Conservation (phyloP, 805 yeast species). For the Debaryomyces prosopidis region DNA sequence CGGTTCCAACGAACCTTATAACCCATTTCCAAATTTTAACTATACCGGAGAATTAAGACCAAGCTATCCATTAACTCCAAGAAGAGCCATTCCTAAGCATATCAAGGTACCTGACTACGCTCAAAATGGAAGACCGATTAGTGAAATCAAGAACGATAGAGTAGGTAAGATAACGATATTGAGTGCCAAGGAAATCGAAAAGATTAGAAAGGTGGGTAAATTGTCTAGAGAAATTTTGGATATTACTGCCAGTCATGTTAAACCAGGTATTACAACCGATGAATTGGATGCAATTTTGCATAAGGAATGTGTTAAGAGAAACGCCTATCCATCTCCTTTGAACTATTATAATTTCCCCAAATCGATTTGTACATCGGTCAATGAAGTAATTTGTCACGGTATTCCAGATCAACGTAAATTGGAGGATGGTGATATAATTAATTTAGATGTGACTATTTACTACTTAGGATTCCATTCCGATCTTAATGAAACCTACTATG, state of each 20-base stretch:
- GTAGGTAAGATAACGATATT: conserved; percentile 63
- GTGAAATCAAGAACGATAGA: conserved; percentile 75
- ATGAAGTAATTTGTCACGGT: conserved; percentile 96
- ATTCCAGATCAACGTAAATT: conserved; percentile 88
- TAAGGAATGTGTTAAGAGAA: conserved; percentile 81
- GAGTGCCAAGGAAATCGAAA: conserved; percentile 67
- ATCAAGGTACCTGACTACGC: conserved; percentile 86
- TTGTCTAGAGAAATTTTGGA: conserved; percentile 89
- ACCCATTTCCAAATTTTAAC: conserved; percentile 81
- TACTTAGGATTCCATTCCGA: conserved; percentile 92
- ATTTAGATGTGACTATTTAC: conserved; percentile 83
- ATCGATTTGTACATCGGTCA: conserved; percentile 88
- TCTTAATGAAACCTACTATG: conserved; percentile 94
- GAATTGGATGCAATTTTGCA: conserved; percentile 86
- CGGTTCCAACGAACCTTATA: conserved; percentile 54
- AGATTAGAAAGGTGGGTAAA: conserved; percentile 71
- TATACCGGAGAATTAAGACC: conserved; percentile 80
- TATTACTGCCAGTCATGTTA: conserved; percentile 76
- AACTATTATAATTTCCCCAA: conserved; percentile 94
- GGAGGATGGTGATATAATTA: conserved; percentile 92
- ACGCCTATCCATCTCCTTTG: conserved; percentile 91
- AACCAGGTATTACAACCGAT: conserved; percentile 92
- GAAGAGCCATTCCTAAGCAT: conserved; percentile 67
- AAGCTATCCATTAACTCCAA: conserved; percentile 75
- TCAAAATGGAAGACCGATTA: conserved; percentile 69